Conservation (phyloP, 371 early-diverging fungal species). For the Blakeslea trispora region DNA sequence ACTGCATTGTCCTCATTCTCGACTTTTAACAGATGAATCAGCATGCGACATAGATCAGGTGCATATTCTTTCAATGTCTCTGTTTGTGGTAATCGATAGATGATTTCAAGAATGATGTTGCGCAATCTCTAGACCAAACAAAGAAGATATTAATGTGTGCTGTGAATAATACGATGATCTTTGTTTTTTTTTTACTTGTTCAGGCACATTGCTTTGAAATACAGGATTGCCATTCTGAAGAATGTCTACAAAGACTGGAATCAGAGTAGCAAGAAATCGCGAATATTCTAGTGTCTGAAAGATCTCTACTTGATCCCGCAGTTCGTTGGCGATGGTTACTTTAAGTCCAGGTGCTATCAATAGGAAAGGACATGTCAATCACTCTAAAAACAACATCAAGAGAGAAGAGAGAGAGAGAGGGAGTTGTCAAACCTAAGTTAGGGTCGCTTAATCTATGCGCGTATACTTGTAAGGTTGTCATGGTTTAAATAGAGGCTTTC, state of each 20-base stretch:
- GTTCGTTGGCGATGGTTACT: conserved; percentile 82
- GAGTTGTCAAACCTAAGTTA: conserved; percentile 55
- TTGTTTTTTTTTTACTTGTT: too few relatives aligned
- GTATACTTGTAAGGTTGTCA: conserved; percentile 67
- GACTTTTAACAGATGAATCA: conserved; percentile 77
- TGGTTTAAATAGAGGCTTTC: conserved; percentile 5
- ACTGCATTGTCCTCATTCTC: conserved; percentile 98
- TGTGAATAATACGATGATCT: too few relatives aligned
- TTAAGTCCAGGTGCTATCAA: conserved; percentile 61
- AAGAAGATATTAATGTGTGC: too few relatives aligned
- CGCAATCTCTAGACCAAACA: conserved; percentile 85
- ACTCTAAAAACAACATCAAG: too few relatives aligned
- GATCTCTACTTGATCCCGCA: conserved; percentile 90
- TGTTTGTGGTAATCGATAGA: conserved; percentile 90
- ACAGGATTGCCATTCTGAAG: conserved; percentile 78
- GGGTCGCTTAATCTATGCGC: conserved; percentile 71
- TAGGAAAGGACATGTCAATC: too few relatives aligned
- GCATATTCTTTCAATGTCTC: conserved; percentile 72
- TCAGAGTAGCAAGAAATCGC: conserved; percentile 71
- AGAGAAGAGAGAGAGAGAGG: too few relatives aligned
- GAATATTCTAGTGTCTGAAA: conserved; percentile 86
- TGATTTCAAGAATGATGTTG: conserved; percentile 85
- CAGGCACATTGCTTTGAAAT: conserved; percentile 78
- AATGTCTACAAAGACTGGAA: conserved; percentile 86
- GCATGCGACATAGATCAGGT: conserved; percentile 56